Evolutionary conservation across 148 eudicot genomes (phyloP).

Genomic region (Gaultheria prostrata): DNA sequence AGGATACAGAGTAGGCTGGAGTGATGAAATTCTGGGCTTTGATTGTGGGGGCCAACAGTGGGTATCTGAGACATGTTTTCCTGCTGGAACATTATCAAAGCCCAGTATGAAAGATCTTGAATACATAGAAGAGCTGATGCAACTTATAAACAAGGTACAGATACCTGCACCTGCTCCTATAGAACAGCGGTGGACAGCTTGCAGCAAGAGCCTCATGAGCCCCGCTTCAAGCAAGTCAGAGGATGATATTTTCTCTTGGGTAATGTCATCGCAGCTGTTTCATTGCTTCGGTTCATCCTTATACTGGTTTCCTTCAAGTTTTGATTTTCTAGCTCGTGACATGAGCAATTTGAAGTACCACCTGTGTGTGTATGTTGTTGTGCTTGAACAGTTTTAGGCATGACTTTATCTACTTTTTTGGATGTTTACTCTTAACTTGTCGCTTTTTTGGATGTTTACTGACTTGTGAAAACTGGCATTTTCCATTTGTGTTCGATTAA

Average conservation of each 20-base stretch:
- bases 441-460: not conserved
- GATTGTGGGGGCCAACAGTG: conserved; percentile 99
- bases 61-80: conserved; percentile 98
- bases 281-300: not conserved
- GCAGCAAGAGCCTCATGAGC: conserved; percentile 84
- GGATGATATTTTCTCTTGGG: conserved; percentile 96
- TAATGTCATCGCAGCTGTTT: conserved; percentile 27
- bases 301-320: not conserved
- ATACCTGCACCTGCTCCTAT: conserved; percentile 96
- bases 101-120: conserved; percentile 93
- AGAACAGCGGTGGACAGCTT: conserved; percentile 92
- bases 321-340: not conserved
- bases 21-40: conserved; percentile 94
- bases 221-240: conserved; percentile 78
- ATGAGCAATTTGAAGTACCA: not conserved
- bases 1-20: conserved; percentile 96
- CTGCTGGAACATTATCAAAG: conserved; percentile 76
- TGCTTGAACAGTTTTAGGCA: not conserved
- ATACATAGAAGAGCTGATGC: conserved; percentile 70
- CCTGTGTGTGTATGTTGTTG: not conserved
- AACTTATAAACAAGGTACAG: conserved; percentile 68
- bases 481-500: not conserved
- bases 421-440: not conserved
- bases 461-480: not conserved
- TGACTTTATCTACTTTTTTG: not conserved